phyloP scores from a whole-genome alignment of 768 basidiomycete genomes.

The Lactarius tabidus region DNA sequence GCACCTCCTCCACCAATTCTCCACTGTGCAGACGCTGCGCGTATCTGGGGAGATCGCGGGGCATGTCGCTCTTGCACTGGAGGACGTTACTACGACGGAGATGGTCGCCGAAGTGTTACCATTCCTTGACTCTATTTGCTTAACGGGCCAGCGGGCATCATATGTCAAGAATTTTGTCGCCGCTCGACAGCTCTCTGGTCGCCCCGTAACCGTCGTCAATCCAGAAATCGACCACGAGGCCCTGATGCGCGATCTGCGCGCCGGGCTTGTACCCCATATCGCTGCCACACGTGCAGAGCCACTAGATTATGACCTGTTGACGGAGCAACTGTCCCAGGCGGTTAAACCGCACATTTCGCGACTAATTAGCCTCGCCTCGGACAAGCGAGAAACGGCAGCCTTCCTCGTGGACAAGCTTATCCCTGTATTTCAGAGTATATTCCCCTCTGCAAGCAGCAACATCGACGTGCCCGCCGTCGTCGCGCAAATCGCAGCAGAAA shows the following conservation, averaged over 20 bases:
- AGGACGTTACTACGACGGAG: no score
- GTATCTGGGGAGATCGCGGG: no score
- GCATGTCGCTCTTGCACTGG: no score
- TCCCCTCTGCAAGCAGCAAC: constrained; percentile 29
- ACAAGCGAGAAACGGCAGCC: constrained; percentile 82
- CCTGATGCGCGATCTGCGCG: constrained; percentile 57
- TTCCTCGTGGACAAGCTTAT: constrained; percentile 71
- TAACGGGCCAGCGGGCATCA: no score
- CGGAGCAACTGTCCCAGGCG: constrained; percentile 70
- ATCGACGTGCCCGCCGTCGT: constrained; percentile 55
- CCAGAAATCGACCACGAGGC: constrained; percentile 44
- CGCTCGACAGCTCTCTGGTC: no score
- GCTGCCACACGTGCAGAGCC: constrained; percentile 56
- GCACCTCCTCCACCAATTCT: no score
- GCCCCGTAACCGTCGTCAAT: no score
- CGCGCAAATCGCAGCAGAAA: constrained; percentile 59
- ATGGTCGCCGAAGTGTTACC: no score
- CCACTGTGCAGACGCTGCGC: no score
- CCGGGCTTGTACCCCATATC: constrained; percentile 58
- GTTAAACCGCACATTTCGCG: constrained; percentile 88
- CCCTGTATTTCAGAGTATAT: constrained; percentile 54
- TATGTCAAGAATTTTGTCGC: no score
- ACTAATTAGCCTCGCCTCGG: constrained; percentile 82
- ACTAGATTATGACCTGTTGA: constrained; percentile 75
- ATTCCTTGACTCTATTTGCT: no score